Base-by-base conservation (phyloP, 345 rosid genomes). In the Gossypium mustelinum region DNA sequence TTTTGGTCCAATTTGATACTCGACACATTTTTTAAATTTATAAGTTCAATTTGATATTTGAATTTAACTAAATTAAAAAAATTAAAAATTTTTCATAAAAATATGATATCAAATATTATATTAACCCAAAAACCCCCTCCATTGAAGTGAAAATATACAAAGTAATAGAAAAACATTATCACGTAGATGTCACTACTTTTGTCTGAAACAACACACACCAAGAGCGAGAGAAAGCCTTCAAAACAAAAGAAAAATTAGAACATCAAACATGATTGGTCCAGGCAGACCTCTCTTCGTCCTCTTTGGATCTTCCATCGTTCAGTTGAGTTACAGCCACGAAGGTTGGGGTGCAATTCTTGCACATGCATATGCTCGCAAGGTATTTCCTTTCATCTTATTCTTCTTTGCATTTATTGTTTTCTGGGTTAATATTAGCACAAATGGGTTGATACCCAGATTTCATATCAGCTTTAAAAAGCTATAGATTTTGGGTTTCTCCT, bases 241-340 rank as follows among this genome's bases (percentile, higher is more conserved):
- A 29, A 16, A 29, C 4, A 0, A 2, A 29, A 3, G 3, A 29
- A 29, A 29, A 29, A 34, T 56, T 20, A 57, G 1, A 57, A 59
- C 10, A 34, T 45, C 70, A 75, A 82, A 72, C 54, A 94, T 94
- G 98, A 92, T 87, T 70, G 98, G 98, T 67, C 94, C 95, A 2
- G 78, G 39, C 74, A 83, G 98, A 78, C 98, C 98, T 56, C 90
- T 87, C 78, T 86, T 92, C 72, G 96, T 91, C 9, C 94, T 92
- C n/a, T 94, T 94, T 39, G 98, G 98, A 22, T 94, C 98, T 5
- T 94, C 98, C 77, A 90, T 94, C 29, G 98, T 92, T 77, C 95
- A 94, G 76, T 81, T 77, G 47, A 85, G 97, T 83, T 94, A 79
- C 84, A 45, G 74, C 60, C 47, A 85, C 79, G 80, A 82, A 65